Base-by-base conservation (phyloP, 2,329 filamentous ascomycete species). In the Colletotrichum paranaense region DNA sequence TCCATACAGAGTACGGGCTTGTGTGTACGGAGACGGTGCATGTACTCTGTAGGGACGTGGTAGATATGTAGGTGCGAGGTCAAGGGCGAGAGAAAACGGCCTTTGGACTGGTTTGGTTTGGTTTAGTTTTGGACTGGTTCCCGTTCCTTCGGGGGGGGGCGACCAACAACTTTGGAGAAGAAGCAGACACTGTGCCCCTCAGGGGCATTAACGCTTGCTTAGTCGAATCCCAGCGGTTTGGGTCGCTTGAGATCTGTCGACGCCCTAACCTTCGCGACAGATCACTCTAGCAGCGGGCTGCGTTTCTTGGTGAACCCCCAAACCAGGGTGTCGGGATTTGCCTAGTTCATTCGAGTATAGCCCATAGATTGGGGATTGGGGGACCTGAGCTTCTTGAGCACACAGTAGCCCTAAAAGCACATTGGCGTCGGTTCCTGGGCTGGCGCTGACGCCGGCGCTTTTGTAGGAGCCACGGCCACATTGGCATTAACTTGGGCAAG, bases 171-270 rank as follows among this genome's bases (percentile, higher is more conserved):
- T 62, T 56, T 56, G 52, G 35, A 56, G 30, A 12, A 30, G n/a
- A 9, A 68, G 28, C 55, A 67, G 67, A 75, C 71, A 75, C 73
- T 75, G 74, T 68, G 74, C 74, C 74, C 74, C 72, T 74, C 62
- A 38, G 67, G 67, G 42, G 72, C 72, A 75, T 72, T 66, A 68
- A 72, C 63, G 74, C 74, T 74, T 72, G 67, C 62, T 72, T 75
- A 75, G 74, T 75, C 67, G 53, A 67, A 65, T 73, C 74, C 74
- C 74, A 67, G 72, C 60, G 58, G 72, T 58, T 74, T 72, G 74
- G 74, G 72, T 75, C 74, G 74, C 74, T 74, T 74, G 72, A 75
- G 72, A 75, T 75, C 73, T 74, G 73, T 74, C 73, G 67, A 74
- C 71, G 72, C 74, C 72, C 74, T 75, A 75, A 74, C 67, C 60